phyloP scores from a whole-genome alignment of 352 stramenopile species.

The Phytophthora pseudosyringae region DNA sequence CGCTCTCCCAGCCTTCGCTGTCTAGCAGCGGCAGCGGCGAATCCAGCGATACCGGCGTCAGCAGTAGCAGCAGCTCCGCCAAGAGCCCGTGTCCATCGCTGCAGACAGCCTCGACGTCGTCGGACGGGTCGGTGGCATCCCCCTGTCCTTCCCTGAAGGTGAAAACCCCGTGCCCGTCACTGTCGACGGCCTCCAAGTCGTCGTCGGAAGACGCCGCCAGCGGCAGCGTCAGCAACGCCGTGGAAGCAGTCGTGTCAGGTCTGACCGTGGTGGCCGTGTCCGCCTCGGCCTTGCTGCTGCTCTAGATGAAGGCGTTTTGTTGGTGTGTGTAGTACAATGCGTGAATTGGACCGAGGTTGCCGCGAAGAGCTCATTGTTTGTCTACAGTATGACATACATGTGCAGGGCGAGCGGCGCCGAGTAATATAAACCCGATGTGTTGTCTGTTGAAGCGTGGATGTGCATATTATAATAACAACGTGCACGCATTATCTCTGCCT shows the following conservation, averaged over 20 bases:
- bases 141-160: slow-evolving; percentile 28
- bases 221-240: slow-evolving; percentile 8
- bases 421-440: slow-evolving; percentile 31
- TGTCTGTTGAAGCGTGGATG: slow-evolving; percentile 5
- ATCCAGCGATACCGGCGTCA: slow-evolving; percentile 14
- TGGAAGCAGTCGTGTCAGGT: slow-evolving; percentile 8
- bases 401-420: slow-evolving; percentile 1
- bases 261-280: slow-evolving; percentile 19
- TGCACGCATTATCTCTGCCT: too few species aligned
- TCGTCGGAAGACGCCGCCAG: slow-evolving; percentile 31
- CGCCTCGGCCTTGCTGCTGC: slow-evolving; percentile 25
- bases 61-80: slow-evolving; percentile 14
- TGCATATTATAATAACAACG: too few species aligned
- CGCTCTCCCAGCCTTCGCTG: slow-evolving; percentile 33
- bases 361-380: slow-evolving; percentile 10
- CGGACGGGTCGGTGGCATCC: slow-evolving; percentile 27
- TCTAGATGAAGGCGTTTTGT: slow-evolving; percentile 31
- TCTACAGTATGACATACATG: neutral
- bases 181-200: slow-evolving; percentile 32
- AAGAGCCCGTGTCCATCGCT: slow-evolving; percentile 42
- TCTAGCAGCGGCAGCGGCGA: slow-evolving; percentile 27
- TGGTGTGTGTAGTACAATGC: slow-evolving; percentile 24
- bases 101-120: slow-evolving; percentile 36
- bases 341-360: slow-evolving; percentile 23
- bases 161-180: slow-evolving; percentile 29